phyloP scores from a whole-genome alignment of 2,329 filamentous ascomycete genomes.

The Huntiella savannae region DNA sequence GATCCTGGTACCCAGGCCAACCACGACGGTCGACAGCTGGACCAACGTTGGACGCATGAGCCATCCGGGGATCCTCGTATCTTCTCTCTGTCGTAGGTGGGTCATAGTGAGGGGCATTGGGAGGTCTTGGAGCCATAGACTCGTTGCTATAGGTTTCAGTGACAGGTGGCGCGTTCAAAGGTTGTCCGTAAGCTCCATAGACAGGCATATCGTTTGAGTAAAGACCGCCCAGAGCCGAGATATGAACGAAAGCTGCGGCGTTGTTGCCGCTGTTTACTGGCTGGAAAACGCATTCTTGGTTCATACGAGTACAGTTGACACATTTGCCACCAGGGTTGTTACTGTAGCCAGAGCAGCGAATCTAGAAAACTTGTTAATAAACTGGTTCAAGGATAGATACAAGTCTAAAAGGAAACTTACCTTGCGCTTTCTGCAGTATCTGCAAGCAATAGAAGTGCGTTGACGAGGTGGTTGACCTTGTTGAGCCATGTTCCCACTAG shows the following conservation, averaged over 20 bases:
- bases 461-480: constrained; percentile 27
- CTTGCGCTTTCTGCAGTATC: constrained; percentile 43
- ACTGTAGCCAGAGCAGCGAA: constrained; percentile 41
- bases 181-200: constrained; percentile 21
- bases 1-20: too few species aligned
- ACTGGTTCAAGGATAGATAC: neutral
- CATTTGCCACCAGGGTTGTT: constrained; percentile 40
- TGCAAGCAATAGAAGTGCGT: constrained; percentile 39
- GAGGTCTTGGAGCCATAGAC: too few species aligned
- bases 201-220: constrained; percentile 36
- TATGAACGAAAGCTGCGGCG: constrained; percentile 38
- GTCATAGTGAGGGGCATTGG: too few species aligned
- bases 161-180: too few species aligned
- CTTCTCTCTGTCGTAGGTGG: too few species aligned
- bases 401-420: constrained; percentile 18
- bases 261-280: constrained; percentile 33
- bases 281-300: constrained; percentile 42
- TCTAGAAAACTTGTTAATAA: constrained; percentile 21
- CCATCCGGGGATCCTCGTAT: too few species aligned
- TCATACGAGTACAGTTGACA: constrained; percentile 41
- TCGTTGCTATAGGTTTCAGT: too few species aligned
- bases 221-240: constrained; percentile 38
- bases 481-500: neutral
- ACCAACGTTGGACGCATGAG: too few species aligned
- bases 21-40: too few species aligned